phyloP scores from a whole-genome alignment of 768 basidiomycete species.

The Pleurotus giganteus region DNA sequence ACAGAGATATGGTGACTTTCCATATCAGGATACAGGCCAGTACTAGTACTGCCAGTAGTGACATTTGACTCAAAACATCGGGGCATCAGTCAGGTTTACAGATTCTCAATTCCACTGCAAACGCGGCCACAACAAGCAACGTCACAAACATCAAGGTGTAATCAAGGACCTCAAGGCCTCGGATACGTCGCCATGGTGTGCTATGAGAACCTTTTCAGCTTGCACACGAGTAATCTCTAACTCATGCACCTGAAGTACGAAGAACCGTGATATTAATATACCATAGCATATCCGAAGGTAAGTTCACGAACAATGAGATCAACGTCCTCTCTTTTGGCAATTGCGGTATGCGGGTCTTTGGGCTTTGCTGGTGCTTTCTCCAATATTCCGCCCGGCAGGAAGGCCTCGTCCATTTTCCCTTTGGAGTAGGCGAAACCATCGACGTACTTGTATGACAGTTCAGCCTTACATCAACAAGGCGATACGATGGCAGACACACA shows the following conservation, averaged over 20 bases:
- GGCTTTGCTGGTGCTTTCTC: conserved; percentile 54
- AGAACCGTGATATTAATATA: background rate
- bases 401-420: conserved; percentile 63
- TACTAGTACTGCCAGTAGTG: too few relatives aligned
- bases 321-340: conserved; percentile 57
- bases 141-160: conserved; percentile 14
- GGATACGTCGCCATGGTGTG: conserved; percentile 50
- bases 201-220: conserved; percentile 56
- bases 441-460: conserved; percentile 39
- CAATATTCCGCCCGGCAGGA: conserved; percentile 51
- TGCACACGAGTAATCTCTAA: conserved; percentile 58
- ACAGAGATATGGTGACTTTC: too few relatives aligned
- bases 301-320: conserved; percentile 54
- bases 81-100: too few relatives aligned
- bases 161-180: conserved; percentile 48
- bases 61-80: too few relatives aligned
- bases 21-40: too few relatives aligned
- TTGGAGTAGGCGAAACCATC: conserved; percentile 72
- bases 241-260: conserved; percentile 48
- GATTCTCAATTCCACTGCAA: too few relatives aligned
- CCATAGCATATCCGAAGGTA: conserved; percentile 1
- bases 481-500: conserved; percentile 33
- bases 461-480: background rate
- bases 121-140: too few relatives aligned
- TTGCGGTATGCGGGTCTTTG: conserved; percentile 36